A percentile compares a stretch with the other conserved stretches of the same genome.
Evolutionary conservation across 345 rosid species (phyloP).

Genomic region (Citrus sinensis): DVS_A1.0 CM039166.1:23057501-23058000

Average conservation of each 20-base stretch:
- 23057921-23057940: too few species aligned
- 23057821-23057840: neutral
- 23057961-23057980: too few species aligned
- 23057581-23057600: slow-evolving; percentile 28
- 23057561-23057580: slow-evolving; percentile 28
- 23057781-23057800: neutral
- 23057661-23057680: neutral
- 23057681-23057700: neutral
- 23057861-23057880: neutral
- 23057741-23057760: neutral
- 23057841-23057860: neutral
- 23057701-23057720: neutral
- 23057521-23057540: slow-evolving; percentile 42
- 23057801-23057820: neutral
- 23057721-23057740: neutral
- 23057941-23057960: too few species aligned
- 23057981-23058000: too few species aligned
- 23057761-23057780: neutral
- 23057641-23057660: neutral
- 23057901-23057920: too few species aligned
- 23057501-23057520: slow-evolving; percentile 51
- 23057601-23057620: slow-evolving; percentile 6
- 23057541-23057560: slow-evolving; percentile 50
- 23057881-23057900: too few species aligned
- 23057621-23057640: neutral